These are phyloP conservation scores for Linnemannia schmuckeri DNA, from an alignment of 192 early-diverging fungal species.

Conservation along the genomic window DNA sequence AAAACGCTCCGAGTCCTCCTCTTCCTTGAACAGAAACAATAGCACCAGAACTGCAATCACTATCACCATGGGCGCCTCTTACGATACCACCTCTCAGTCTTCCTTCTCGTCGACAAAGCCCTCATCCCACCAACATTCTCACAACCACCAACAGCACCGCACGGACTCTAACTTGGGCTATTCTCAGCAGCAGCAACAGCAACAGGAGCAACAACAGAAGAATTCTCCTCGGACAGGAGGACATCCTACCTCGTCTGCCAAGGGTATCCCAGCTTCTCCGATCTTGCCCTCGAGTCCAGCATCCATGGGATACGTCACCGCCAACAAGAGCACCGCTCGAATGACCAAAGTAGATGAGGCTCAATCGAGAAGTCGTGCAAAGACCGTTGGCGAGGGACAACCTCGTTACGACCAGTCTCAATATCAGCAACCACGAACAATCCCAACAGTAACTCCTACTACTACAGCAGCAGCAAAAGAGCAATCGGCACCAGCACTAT, in stretches of 20 bases:
- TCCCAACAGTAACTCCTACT: neutral
- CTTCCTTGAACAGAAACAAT: neutral
- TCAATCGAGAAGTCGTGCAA: neutral
- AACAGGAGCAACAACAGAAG: constrained; percentile 7
- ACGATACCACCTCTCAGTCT: constrained; percentile 9
- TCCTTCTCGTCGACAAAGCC: constrained; percentile 14
- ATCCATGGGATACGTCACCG: neutral
- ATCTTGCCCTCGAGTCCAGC: constrained; percentile 28
- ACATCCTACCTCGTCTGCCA: neutral
- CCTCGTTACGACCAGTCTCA: constrained; percentile 11
- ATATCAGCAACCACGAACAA: constrained; percentile 18
- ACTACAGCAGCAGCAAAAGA: neutral
- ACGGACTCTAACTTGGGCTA: neutral
- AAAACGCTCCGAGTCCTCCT: constrained; percentile 3
- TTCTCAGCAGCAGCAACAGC: neutral
- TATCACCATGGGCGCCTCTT: constrained; percentile 2
- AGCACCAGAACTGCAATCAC: neutral
- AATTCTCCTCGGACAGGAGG: neutral
- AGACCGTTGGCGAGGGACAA: constrained; percentile 1
- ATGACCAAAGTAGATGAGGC: neutral
- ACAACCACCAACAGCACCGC: neutral
- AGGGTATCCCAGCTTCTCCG: constrained; percentile 11
- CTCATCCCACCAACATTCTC: neutral
- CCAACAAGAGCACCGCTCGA: constrained; percentile 4
- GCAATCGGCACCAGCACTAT: neutral